These are phyloP conservation scores for Irpex lacteus DNA, from an alignment of 1,284 basidiomycete species.

Conservation along the genomic window DNA sequence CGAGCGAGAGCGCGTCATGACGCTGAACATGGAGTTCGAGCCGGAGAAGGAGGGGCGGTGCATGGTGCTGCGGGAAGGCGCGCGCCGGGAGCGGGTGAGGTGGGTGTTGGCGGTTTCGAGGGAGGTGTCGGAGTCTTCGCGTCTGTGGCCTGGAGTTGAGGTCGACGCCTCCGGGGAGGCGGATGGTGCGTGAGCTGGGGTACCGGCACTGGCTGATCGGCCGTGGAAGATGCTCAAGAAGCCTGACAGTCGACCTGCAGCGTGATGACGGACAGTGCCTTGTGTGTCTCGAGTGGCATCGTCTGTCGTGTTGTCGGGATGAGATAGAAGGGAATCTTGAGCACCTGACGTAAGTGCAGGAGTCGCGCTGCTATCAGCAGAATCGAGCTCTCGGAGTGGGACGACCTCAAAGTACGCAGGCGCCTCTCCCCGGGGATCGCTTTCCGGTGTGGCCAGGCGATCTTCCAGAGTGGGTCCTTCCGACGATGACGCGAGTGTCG, in stretches of 20 bases:
- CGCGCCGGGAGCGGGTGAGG: constrained; percentile 14
- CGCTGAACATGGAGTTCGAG: constrained; percentile 34
- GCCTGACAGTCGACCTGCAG: constrained; percentile 18
- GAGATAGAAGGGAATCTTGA: background rate
- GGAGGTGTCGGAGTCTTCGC: constrained; percentile 19
- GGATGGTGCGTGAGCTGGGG: background rate
- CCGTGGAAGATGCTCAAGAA: constrained; percentile 26
- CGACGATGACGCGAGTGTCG: constrained; percentile 18
- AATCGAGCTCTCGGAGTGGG: constrained; percentile 18
- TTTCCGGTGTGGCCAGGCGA: constrained; percentile 5
- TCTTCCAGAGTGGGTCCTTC: constrained; percentile 21
- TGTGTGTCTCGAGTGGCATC: constrained; percentile 3
- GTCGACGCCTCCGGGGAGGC: constrained; percentile 10
- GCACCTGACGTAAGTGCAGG: background rate
- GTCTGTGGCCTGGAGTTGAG: constrained; percentile 16
- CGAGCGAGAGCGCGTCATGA: constrained; percentile 26
- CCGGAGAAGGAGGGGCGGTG: constrained; percentile 17
- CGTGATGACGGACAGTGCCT: constrained; percentile 4
- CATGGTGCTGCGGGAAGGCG: constrained; percentile 17
- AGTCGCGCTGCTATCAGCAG: constrained; percentile 6
- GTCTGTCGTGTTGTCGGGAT: constrained; percentile 2
- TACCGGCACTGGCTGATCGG: constrained; percentile 12
- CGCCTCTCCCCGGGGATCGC: constrained; percentile 50
- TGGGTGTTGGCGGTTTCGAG: constrained; percentile 17
- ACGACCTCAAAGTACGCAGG: constrained; percentile 65